Base-by-base conservation (phyloP, 2,329 filamentous ascomycete species). In the Furcasterigmium furcatum region DNA sequence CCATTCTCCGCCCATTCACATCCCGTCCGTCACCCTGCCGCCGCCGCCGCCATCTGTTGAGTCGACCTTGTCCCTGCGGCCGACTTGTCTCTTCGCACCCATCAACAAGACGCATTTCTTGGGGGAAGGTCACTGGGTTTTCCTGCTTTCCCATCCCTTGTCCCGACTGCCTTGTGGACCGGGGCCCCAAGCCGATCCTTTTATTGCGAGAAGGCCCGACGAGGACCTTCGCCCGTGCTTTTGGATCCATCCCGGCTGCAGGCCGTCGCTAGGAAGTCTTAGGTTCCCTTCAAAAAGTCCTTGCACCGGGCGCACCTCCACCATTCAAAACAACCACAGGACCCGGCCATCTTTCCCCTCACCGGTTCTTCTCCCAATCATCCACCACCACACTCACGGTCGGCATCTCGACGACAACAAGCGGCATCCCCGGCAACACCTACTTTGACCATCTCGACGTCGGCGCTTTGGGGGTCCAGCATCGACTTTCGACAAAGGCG, bases 291-390 rank as follows among this genome's bases (percentile, higher is more conserved):
- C n/a, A 36, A 36, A 42, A 34, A 30, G 12, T 30, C 20, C 40
- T 19, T 25, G 40, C 16, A 36, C 34, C 34, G 18, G 34, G 34
- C n/a, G n/a, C 34, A 36, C 34, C 34, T 18, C 34, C 34, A 10
- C 34, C 34, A 36, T 36, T 36, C 34, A 36, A 36, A 36, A 36
- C 34, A 36, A 36, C 34, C 34, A 10, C 14, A 40, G 30, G 38
- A 46, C 34, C 40, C 25, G 38, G 36, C 43, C 36, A 41, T 45
- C 30, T 43, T 50, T 43, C 48, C 50, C 50, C 50, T 52, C 50
- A 50, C 48, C 46, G 41, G 41, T 7, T 12, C n/a, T 36, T 7
- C 34, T 36, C 34, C 34, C 18, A 42, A 49, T n/a, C 45, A 44
- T 25, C 20, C 39, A 49, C 42, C n/a, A 42, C 13, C 45, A 44